Evolutionary conservation across 768 basidiomycete species (phyloP).

Genomic region (Amanita muscaria): DNA sequence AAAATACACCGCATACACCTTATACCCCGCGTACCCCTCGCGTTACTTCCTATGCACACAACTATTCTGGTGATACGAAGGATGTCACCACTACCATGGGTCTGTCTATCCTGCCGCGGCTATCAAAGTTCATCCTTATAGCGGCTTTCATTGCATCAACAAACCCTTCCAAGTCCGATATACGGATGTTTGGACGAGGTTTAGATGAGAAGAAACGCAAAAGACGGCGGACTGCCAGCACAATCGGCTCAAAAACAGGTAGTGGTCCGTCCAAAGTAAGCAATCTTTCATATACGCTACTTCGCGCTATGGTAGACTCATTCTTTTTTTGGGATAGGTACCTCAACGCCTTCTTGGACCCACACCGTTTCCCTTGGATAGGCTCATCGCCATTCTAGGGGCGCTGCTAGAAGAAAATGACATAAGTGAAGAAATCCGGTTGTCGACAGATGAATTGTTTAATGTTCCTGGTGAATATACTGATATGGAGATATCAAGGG

Average conservation of each 20-base stretch:
- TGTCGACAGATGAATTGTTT: slow-evolving; percentile 38
- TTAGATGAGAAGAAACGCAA: slow-evolving; percentile 50
- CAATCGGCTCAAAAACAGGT: slow-evolving; percentile 21
- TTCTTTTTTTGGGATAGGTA: slow-evolving; percentile 30
- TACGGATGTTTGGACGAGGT: slow-evolving; percentile 76
- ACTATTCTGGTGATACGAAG: not conserved
- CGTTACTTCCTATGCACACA: not conserved
- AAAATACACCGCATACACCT: slow-evolving; percentile 3
- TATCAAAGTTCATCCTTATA: slow-evolving; percentile 69
- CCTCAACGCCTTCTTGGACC: slow-evolving; percentile 79
- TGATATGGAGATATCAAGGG: slow-evolving; percentile 61
- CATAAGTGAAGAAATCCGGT: slow-evolving; percentile 26
- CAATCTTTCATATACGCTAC: not conserved
- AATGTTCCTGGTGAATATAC: slow-evolving; percentile 60
- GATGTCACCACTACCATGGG: slow-evolving; percentile 10
- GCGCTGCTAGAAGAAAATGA: slow-evolving; percentile 70
- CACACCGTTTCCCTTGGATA: slow-evolving; percentile 66
- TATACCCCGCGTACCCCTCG: slow-evolving; percentile 7
- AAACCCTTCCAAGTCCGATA: slow-evolving; percentile 73
- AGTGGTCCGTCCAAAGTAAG: slow-evolving; percentile 39
- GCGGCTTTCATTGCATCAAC: slow-evolving; percentile 78
- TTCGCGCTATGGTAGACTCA: not conserved
- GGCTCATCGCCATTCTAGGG: slow-evolving; percentile 74
- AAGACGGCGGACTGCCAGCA: slow-evolving; percentile 20
- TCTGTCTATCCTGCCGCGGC: slow-evolving; percentile 41